phyloP scores from a whole-genome alignment of 2,329 filamentous ascomycete genomes.

The Cercospora zeae-maydis region DNA sequence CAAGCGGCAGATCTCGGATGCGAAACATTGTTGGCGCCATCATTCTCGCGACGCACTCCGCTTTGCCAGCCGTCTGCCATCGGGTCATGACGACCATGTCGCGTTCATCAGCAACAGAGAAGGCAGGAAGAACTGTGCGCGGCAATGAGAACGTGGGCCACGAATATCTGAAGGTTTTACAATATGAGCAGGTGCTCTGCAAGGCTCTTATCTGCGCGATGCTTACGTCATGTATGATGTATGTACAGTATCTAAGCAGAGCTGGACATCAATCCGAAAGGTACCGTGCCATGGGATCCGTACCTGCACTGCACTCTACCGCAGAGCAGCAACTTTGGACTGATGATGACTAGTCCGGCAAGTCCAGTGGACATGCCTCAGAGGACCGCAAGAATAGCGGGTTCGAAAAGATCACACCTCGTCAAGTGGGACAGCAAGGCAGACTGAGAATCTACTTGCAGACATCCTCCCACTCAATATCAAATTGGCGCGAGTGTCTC shows the following conservation, averaged over 20 bases:
- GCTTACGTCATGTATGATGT: not conserved
- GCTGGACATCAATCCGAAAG: not conserved
- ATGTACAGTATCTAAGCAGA: too few species aligned
- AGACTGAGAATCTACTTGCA: too few species aligned
- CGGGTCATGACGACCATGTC: not conserved
- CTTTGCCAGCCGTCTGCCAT: not conserved
- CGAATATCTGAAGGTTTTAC: not conserved
- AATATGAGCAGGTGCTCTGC: not conserved
- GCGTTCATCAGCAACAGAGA: not conserved
- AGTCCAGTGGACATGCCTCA: too few species aligned
- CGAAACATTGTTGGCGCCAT: not conserved
- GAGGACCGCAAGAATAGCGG: too few species aligned
- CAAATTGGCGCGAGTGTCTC: conserved; percentile 32
- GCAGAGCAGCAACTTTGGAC: too few species aligned
- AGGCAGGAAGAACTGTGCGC: not conserved
- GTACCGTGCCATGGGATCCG: not conserved
- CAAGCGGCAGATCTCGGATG: conserved; percentile 2
- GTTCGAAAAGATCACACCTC: too few species aligned
- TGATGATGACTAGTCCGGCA: too few species aligned
- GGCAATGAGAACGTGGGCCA: not conserved
- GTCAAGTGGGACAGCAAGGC: too few species aligned
- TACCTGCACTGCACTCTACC: not conserved
- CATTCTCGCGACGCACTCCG: not conserved
- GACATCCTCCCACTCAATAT: too few species aligned
- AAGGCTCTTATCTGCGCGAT: not conserved